Base-by-base conservation (phyloP, 2,329 filamentous ascomycete genomes). In the Lasiodiplodia hormozganensis region DNA sequence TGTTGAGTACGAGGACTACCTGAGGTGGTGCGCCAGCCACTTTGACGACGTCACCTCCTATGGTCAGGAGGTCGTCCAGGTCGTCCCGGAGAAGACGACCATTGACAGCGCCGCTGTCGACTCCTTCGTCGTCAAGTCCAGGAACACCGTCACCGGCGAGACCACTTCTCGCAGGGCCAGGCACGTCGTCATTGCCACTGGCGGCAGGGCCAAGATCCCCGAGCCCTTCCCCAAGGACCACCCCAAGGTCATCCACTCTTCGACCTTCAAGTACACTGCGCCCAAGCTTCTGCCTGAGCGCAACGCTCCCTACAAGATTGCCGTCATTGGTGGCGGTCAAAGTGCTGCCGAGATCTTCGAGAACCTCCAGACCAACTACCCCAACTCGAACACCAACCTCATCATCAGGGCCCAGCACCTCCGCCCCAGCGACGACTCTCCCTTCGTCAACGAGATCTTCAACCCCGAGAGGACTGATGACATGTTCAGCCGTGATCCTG, bases 371-470 rank as follows among this genome's bases (percentile, higher is more conserved):
- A 86, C 84, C 49, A 84, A 92, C 57, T 97, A 96, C 77, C 94
- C 94, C 49, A 94, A 95, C 77, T 89, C 92, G 34, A 86, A 88
- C 73, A 94, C 94, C 0, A 87, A 85, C 43, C 82, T 99, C 68
- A 83, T 97, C 69, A 95, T 97, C 85, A 90, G 93, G 73, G 90
- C 90, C 52, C 88, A 93, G 71, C 94, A 95, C 68, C 82, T 99
- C 70, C 89, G 92, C 73, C 95, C 95, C 1, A 97, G 93, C 76
- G 95, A 99, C 77, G 96, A 98, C 79, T 97, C 93, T 66, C 96
- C 95, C 21, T 98, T 98, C 75, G 94, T 98, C 74, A 98, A 98
- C 80, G 94, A 96, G 75, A 92, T 98, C 76, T 98, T 98, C 85
- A 94, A 98, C 82, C 95, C 95, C 1, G 89, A 91, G 40, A 91